Evolutionary conservation across 768 basidiomycete genomes (phyloP).

Genomic region (Pholiota molesta): DNA sequence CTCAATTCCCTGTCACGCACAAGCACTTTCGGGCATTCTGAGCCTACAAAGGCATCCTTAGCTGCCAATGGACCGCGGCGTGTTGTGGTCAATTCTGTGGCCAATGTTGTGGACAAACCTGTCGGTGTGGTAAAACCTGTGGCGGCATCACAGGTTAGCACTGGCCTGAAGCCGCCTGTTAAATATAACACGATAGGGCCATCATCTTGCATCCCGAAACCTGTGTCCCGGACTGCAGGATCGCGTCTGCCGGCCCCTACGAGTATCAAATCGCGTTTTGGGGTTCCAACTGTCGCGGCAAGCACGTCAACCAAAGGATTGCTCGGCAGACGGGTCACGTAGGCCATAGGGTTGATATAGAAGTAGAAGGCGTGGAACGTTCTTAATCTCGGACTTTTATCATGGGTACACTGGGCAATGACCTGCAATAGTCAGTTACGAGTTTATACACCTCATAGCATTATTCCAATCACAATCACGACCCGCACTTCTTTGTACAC

Average conservation of each 20-base stretch:
- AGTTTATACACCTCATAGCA: constrained; percentile 2
- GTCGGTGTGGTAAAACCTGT: constrained; percentile 1
- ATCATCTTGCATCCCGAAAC: constrained; percentile 31
- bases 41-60: constrained; percentile 17
- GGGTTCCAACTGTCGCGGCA: constrained; percentile 14
- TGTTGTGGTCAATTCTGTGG: constrained; percentile 25
- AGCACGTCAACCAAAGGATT: constrained; percentile 4
- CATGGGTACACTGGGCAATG: neutral
- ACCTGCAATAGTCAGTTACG: neutral
- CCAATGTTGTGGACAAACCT: neutral
- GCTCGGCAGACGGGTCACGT: constrained; percentile 5
- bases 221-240: constrained; percentile 22
- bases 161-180: constrained; percentile 27
- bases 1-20: constrained; percentile 13
- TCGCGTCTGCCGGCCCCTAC: constrained; percentile 28
- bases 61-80: constrained; percentile 38
- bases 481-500: neutral
- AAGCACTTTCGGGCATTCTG: constrained; percentile 14
- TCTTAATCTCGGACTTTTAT: neutral
- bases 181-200: constrained; percentile 24
- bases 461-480: neutral
- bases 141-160: constrained; percentile 12
- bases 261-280: constrained; percentile 20
- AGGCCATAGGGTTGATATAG: neutral
- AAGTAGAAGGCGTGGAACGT: neutral